Conservation (phyloP, 768 basidiomycete genomes). For the Tephrocybe sp. region DNA sequence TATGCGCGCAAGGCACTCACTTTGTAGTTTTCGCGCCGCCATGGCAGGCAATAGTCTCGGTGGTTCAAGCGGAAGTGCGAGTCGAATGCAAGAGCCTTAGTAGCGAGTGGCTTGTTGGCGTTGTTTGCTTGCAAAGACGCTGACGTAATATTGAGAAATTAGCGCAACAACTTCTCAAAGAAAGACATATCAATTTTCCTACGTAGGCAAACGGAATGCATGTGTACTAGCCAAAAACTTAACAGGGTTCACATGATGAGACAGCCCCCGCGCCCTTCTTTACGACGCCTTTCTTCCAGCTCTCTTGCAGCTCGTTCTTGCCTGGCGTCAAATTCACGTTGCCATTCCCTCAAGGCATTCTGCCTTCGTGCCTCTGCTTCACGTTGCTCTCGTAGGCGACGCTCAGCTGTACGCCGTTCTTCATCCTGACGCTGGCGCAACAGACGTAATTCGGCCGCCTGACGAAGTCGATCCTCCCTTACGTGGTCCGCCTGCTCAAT, state of each 20-base stretch:
- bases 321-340: slow-evolving; percentile 1
- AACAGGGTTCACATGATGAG: slow-evolving; percentile 3
- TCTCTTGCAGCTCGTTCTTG: background rate
- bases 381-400: background rate
- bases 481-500: background rate
- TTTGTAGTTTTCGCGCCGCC: slow-evolving; percentile 91
- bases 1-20: slow-evolving; percentile 35
- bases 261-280: slow-evolving; percentile 2
- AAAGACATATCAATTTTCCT: no score
- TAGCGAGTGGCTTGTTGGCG: slow-evolving; percentile 15
- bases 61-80: slow-evolving; percentile 12
- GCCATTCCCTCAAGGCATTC: background rate
- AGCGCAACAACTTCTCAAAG: no score
- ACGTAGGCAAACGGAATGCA: no score
- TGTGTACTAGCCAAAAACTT: no score
- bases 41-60: slow-evolving; percentile 43
- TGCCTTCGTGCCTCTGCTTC: background rate
- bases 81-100: slow-evolving; percentile 3
- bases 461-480: no score
- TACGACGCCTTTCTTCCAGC: slow-evolving; percentile 3
- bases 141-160: slow-evolving; percentile 28
- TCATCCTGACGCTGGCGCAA: no score
- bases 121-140: slow-evolving; percentile 26
- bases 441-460: no score
- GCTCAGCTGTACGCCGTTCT: background rate